phyloP scores from a whole-genome alignment of 2,329 filamentous ascomycete species.

The Penicillium thymicola region DNA sequence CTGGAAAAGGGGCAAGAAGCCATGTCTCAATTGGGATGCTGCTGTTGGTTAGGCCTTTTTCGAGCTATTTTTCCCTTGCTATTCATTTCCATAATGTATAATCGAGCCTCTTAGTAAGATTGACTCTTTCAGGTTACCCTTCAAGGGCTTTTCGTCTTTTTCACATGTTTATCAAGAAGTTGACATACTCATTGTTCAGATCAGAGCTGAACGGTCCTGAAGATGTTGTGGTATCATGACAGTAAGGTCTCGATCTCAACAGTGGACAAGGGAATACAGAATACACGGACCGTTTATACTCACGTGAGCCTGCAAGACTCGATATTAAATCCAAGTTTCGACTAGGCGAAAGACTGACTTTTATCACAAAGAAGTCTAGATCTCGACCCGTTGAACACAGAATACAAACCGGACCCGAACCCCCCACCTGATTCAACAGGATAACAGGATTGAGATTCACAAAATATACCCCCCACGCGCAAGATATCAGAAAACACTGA shows the following conservation, averaged over 20 bases:
- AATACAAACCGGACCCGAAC: not conserved
- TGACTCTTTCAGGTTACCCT: not conserved
- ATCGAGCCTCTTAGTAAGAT: not conserved
- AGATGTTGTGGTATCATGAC: not conserved
- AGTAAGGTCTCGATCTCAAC: not conserved
- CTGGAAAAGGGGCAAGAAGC: constrained; percentile 15
- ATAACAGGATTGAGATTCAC: not conserved
- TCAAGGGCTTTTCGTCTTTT: not conserved
- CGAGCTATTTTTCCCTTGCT: not conserved
- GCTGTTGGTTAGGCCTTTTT: constrained; percentile 14
- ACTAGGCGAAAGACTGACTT: not conserved
- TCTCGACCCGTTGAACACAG: constrained; percentile 1
- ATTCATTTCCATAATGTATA: not conserved
- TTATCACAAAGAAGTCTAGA: not conserved
- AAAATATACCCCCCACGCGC: not conserved
- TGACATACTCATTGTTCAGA: not conserved
- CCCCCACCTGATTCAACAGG: not conserved
- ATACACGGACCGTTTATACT: not conserved
- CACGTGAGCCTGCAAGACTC: not conserved
- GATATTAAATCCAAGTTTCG: not conserved
- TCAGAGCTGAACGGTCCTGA: not conserved
- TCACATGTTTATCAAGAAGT: not conserved
- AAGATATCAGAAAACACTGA: not conserved
- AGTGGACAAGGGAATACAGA: not conserved
- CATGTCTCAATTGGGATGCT: constrained; percentile 17